phyloP scores from a whole-genome alignment of 306 rosid genomes.

The Vigna radiata region DNA sequence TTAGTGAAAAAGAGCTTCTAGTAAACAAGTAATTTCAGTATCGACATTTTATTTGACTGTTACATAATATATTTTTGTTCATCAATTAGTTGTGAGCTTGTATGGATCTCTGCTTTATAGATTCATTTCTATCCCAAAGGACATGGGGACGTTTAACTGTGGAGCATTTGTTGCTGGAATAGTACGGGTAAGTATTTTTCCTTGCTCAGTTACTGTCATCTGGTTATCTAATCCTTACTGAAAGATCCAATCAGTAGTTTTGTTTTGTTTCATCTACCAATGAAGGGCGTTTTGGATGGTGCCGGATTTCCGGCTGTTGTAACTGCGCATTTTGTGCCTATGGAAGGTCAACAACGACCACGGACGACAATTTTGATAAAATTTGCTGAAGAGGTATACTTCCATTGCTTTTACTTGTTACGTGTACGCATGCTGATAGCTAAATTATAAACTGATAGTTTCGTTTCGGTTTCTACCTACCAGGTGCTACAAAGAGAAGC shows the following conservation, averaged over 20 bases:
- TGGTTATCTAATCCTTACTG: slow-evolving; percentile 36
- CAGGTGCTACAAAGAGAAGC: slow-evolving; percentile 97
- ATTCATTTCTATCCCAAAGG: slow-evolving; percentile 96
- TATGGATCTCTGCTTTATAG: slow-evolving; percentile 54
- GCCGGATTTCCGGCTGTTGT: slow-evolving; percentile 99
- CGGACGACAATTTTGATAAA: slow-evolving; percentile 96
- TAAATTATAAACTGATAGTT: slow-evolving; percentile 19
- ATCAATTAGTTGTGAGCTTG: slow-evolving; percentile 38
- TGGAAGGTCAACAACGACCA: slow-evolving; percentile 97
- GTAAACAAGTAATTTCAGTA: slow-evolving; percentile 77
- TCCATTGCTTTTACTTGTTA: slow-evolving; percentile 24
- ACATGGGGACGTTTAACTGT: slow-evolving; percentile 98
- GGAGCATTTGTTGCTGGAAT: slow-evolving; percentile 99
- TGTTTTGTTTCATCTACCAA: slow-evolving; percentile 40
- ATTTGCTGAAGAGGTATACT: slow-evolving; percentile 86
- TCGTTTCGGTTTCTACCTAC: slow-evolving; percentile 39
- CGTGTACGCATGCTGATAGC: background rate
- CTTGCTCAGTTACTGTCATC: slow-evolving; percentile 17
- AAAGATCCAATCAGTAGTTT: slow-evolving; percentile 39
- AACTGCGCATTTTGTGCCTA: slow-evolving; percentile 97
- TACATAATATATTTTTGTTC: slow-evolving; percentile 18
- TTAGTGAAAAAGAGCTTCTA: slow-evolving; percentile 96
- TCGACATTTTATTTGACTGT: background rate
- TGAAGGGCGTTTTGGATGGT: slow-evolving; percentile 90
- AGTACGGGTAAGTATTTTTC: slow-evolving; percentile 73